phyloP scores from a whole-genome alignment of 2,329 filamentous ascomycete genomes.

The Plenodomus tracheiphilus region DNA sequence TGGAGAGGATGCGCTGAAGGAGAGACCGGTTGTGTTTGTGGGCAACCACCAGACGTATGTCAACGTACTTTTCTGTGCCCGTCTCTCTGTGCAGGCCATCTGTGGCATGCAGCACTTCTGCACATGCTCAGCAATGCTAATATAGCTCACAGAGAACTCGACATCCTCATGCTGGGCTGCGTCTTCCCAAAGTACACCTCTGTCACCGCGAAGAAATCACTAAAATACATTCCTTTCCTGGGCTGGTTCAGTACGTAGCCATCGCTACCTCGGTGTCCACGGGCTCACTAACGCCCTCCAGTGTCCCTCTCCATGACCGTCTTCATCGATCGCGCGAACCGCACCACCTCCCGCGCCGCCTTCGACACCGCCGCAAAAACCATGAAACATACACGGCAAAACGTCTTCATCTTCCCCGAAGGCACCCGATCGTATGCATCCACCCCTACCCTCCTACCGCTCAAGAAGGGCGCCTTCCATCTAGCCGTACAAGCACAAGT shows the following conservation, averaged over 20 bases:
- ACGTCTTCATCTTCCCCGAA: slow-evolving; percentile 87
- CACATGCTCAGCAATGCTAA: neutral
- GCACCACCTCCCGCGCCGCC: slow-evolving; percentile 77
- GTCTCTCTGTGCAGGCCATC: no score
- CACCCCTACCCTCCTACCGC: slow-evolving; percentile 81
- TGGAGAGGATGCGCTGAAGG: slow-evolving; percentile 38
- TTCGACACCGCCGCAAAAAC: slow-evolving; percentile 82
- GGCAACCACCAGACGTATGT: slow-evolving; percentile 84
- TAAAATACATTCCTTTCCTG: slow-evolving; percentile 79
- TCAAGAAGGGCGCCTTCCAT: slow-evolving; percentile 99
- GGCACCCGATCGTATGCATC: slow-evolving; percentile 89
- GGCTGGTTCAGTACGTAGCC: slow-evolving; percentile 78
- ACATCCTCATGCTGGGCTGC: slow-evolving; percentile 85
- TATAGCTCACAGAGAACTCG: slow-evolving; percentile 65
- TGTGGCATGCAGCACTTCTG: no score
- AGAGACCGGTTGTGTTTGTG: slow-evolving; percentile 83
- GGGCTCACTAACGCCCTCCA: slow-evolving; percentile 48
- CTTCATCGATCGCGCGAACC: slow-evolving; percentile 92
- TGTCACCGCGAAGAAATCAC: slow-evolving; percentile 86
- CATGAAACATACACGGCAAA: slow-evolving; percentile 69
- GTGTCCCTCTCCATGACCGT: slow-evolving; percentile 78
- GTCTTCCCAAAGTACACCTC: slow-evolving; percentile 91
- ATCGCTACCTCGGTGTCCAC: neutral
- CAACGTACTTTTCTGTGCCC: neutral
- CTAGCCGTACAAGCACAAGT: slow-evolving; percentile 92